phyloP scores from a whole-genome alignment of 1,284 basidiomycete species.

The Trametes polyzona region DNA sequence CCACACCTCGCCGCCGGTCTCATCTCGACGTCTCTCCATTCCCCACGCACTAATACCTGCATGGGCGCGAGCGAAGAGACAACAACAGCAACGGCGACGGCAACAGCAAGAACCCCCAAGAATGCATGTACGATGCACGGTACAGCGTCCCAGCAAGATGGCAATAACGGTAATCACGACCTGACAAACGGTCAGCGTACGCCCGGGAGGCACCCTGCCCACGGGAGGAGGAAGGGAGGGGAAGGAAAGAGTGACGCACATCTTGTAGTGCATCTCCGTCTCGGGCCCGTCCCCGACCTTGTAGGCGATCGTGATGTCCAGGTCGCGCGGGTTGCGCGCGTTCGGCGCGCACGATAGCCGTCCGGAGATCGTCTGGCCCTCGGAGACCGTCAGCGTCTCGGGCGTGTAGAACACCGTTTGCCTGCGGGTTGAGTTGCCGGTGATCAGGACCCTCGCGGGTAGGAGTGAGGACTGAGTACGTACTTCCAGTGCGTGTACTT shows the following conservation, averaged over 20 bases:
- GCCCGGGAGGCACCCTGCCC: constrained; percentile 31
- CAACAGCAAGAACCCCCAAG: neutral
- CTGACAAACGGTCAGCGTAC: constrained; percentile 72
- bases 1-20: neutral
- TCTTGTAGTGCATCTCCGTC: constrained; percentile 68
- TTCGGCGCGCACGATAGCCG: constrained; percentile 83
- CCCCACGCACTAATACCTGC: neutral
- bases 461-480: constrained; percentile 37
- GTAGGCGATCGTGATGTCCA: constrained; percentile 88
- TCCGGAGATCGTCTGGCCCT: constrained; percentile 78
- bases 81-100: neutral
- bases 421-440: constrained; percentile 41
- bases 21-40: neutral
- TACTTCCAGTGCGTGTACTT: constrained; percentile 98
- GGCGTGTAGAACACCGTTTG: constrained; percentile 98
- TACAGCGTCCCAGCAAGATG: constrained; percentile 2
- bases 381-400: constrained; percentile 64
- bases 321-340: constrained; percentile 87
- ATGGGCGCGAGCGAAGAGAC: neutral
- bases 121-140: too few relatives aligned
- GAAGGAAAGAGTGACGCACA: constrained; percentile 60
- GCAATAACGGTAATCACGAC: constrained; percentile 50
- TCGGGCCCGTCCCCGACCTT: constrained; percentile 45
- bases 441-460: neutral
- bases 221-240: constrained; percentile 8